A percentile compares a stretch with the other conserved stretches of the same genome.
Evolutionary conservation across 2,329 filamentous ascomycete species (phyloP).

Genomic region (Calcarisporium arbuscula): DNA sequence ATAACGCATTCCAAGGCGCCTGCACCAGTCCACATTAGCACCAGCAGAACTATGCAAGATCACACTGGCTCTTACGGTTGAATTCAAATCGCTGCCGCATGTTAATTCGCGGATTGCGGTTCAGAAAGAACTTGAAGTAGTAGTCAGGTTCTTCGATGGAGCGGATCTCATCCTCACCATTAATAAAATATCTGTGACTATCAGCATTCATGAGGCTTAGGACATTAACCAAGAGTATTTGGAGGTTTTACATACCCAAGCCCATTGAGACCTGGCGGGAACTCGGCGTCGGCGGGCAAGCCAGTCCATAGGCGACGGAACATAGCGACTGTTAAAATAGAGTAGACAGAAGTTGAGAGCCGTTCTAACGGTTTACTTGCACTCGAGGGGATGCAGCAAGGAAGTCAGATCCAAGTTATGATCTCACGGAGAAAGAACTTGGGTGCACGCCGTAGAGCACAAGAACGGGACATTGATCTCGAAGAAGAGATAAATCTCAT

Average conservation of each 20-base stretch:
- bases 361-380: too few relatives aligned
- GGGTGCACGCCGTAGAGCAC: too few relatives aligned
- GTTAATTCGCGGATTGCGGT: conserved; percentile 71
- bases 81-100: conserved; percentile 67
- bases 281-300: conserved; percentile 65
- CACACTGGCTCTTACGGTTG: conserved; percentile 49
- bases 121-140: conserved; percentile 70
- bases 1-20: conserved; percentile 59
- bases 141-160: conserved; percentile 59
- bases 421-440: too few relatives aligned
- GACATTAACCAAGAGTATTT: background rate
- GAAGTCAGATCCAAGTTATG: too few relatives aligned
- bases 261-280: conserved; percentile 56
- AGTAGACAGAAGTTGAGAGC: too few relatives aligned
- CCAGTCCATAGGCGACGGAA: conserved; percentile 64
- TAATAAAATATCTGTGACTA: conserved; percentile 65
- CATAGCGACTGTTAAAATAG: conserved; percentile 39
- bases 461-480: too few relatives aligned
- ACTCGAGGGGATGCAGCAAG: too few relatives aligned
- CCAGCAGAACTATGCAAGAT: background rate
- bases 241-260: conserved; percentile 54
- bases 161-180: conserved; percentile 67
- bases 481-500: too few relatives aligned
- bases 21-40: conserved; percentile 23
- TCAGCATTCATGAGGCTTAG: too few relatives aligned